Evolutionary conservation across 2,329 filamentous ascomycete genomes (phyloP), one percentile per base, ranked within the genome.

Genomic region (Coleophoma eucalyptorum): DNA sequence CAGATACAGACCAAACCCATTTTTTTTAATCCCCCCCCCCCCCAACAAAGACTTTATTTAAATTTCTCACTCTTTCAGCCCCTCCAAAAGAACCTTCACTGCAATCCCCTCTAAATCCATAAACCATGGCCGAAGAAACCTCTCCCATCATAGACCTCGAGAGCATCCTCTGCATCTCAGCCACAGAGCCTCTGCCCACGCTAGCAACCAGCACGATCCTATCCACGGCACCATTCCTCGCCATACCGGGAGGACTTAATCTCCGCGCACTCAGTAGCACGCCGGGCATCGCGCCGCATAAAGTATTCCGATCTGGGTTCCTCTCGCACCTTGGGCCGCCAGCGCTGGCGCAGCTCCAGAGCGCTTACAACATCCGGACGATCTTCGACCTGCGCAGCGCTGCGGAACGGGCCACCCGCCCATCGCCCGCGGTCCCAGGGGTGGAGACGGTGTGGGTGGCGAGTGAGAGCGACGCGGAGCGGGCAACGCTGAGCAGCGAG

Each of bases 371-470:
- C 12, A 53, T 61, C n/a, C 55, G 35, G 8, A 57, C 54, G 1
- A 58, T 82, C 46, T 80, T 80, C 58, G 79, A 81, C 62, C 65
- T 82, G 50, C 72, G 79, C 40, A 73, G 71, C 40, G 63, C 65
- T 8, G 55, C 58, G 32, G 78, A 81, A 66, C 72, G 74, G 47
- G 59, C 54, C 11, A 42, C 50, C 2, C 62, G 60, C n/a, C 75
- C 76, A 0, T 75, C 77, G 53, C 76, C 76, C 4, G 60, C 54
- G 1, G 55, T 78, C n/a, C 56, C 63, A 0, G 73, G 73, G 2
- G 65, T 77, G n/a, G 69, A 75, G 52, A 73, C 69, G 48, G 67
- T 75, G 1, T 81, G 74, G 73, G 60, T 69, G 32, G 58, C 64
- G 13, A 67, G 64, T 56, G 52, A 58, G 2, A 60, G 57, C 7